Conservation (phyloP, 2,329 filamentous ascomycete species). For the Gnomoniopsis smithogilvyi region DNA sequence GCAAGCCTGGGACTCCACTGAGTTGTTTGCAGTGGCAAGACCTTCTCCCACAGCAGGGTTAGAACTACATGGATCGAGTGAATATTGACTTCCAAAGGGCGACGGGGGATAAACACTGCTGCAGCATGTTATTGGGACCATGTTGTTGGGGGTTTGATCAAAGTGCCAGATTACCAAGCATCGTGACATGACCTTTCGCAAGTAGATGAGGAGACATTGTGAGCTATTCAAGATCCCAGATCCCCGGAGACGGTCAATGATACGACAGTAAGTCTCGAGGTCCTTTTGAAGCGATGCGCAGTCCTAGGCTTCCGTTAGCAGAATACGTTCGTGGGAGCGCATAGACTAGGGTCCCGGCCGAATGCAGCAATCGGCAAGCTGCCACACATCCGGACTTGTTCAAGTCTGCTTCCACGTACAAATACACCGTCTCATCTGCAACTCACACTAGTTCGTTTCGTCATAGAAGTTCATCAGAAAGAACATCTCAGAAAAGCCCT, state of each 20-base stretch:
- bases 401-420: conserved; percentile 16
- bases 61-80: not conserved
- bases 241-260: conserved; percentile 9
- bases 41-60: not conserved
- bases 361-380: conserved; percentile 19
- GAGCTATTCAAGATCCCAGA: not conserved
- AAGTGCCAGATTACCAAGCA: conserved; percentile 5
- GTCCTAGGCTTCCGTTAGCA: conserved; percentile 10
- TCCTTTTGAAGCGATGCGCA: conserved; percentile 4
- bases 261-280: conserved; percentile 10
- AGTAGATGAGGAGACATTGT: not conserved
- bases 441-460: conserved; percentile 6
- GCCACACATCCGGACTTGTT: conserved; percentile 15
- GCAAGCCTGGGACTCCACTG: conserved; percentile 2
- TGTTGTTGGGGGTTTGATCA: not conserved
- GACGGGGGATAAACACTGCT: conserved; percentile 1
- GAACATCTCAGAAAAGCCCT: conserved; percentile 5
- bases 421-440: conserved; percentile 17
- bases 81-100: conserved; percentile 1
- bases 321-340: conserved; percentile 11
- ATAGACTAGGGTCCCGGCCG: conserved; percentile 10
- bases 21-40: conserved; percentile 12
- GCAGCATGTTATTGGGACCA: conserved; percentile 1
- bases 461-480: not conserved
- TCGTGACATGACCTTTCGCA: conserved; percentile 13